Evolutionary conservation across 2,329 filamentous ascomycete species (phyloP).

Genomic region (Sporothrix mexicana): DNA sequence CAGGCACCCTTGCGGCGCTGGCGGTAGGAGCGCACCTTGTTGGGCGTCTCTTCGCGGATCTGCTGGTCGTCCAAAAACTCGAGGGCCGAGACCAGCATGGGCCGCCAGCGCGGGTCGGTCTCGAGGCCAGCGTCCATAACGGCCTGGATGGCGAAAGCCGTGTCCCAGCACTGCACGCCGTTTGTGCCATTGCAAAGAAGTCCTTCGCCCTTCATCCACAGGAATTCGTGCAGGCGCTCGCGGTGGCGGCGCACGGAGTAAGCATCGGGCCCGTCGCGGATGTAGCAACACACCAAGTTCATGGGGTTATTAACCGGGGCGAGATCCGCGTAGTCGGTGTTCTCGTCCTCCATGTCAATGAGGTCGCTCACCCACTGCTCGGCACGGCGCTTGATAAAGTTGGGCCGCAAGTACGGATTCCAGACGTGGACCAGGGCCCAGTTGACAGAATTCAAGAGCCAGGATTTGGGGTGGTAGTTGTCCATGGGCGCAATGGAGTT

Average conservation of each 20-base stretch:
- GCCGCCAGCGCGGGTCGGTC: constrained; percentile 75
- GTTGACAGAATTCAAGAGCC: constrained; percentile 78
- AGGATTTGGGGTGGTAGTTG: constrained; percentile 92
- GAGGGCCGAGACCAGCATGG: constrained; percentile 83
- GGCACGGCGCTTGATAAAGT: constrained; percentile 69
- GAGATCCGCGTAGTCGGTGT: constrained; percentile 84
- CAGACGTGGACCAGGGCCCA: constrained; percentile 80
- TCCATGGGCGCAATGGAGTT: constrained; percentile 81
- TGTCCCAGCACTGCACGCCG: constrained; percentile 98
- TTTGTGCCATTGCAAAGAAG: constrained; percentile 97
- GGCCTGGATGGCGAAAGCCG: constrained; percentile 84
- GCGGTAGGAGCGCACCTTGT: constrained; percentile 82
- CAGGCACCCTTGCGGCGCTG: constrained; percentile 92
- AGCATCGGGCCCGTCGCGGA: constrained; percentile 79
- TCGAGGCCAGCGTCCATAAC: constrained; percentile 79
- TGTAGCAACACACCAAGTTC: constrained; percentile 86
- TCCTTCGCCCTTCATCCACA: constrained; percentile 92
- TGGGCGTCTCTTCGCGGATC: constrained; percentile 79
- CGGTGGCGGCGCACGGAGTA: constrained; percentile 75
- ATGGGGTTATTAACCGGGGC: constrained; percentile 90
- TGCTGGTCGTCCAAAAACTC: constrained; percentile 90
- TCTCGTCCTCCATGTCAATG: constrained; percentile 89
- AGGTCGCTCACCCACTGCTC: constrained; percentile 83
- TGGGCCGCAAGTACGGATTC: constrained; percentile 75
- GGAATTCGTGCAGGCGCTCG: constrained; percentile 80